phyloP scores from a whole-genome alignment of 306 rosid genomes.

The Fagus crenata region DNA sequence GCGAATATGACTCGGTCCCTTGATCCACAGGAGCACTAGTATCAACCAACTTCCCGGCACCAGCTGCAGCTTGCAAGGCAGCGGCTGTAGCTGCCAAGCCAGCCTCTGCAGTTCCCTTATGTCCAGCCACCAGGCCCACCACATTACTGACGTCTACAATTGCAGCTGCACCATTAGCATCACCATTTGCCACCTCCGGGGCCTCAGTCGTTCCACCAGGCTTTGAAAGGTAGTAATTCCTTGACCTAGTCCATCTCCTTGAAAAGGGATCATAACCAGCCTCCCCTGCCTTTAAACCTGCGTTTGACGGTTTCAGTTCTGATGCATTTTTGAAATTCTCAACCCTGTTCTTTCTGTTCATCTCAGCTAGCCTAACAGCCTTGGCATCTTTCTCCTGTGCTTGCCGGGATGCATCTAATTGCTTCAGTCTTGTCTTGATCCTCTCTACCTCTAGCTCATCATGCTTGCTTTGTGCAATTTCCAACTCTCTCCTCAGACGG shows the following conservation, averaged over 20 bases:
- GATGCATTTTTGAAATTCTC: slow-evolving; percentile 97
- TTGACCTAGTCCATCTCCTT: slow-evolving; percentile 96
- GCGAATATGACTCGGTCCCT: slow-evolving; percentile 67
- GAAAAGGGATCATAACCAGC: slow-evolving; percentile 99
- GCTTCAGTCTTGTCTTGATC: slow-evolving; percentile 64
- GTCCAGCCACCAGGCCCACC: background rate
- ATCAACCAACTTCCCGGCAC: slow-evolving; percentile 90
- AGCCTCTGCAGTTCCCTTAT: slow-evolving; percentile 33
- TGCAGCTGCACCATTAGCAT: slow-evolving; percentile 27
- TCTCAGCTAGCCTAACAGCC: slow-evolving; percentile 88
- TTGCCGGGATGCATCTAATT: slow-evolving; percentile 68
- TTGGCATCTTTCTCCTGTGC: slow-evolving; percentile 59
- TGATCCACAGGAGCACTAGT: slow-evolving; percentile 84
- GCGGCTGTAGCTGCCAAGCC: slow-evolving; percentile 79
- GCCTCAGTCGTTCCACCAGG: slow-evolving; percentile 51
- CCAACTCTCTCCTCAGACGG: slow-evolving; percentile 69
- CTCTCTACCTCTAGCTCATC: slow-evolving; percentile 62
- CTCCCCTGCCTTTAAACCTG: slow-evolving; percentile 77
- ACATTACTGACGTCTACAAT: slow-evolving; percentile 35
- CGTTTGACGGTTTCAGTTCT: slow-evolving; percentile 53
- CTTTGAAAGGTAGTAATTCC: slow-evolving; percentile 71
- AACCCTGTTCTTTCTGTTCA: slow-evolving; percentile 90
- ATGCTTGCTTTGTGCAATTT: slow-evolving; percentile 59
- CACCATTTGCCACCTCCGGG: slow-evolving; percentile 37
- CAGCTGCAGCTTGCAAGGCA: slow-evolving; percentile 89